Evolutionary conservation across 306 rosid species (phyloP), one percentile per base, ranked within the genome.

Genomic region (Arachis hypogaea): DNA sequence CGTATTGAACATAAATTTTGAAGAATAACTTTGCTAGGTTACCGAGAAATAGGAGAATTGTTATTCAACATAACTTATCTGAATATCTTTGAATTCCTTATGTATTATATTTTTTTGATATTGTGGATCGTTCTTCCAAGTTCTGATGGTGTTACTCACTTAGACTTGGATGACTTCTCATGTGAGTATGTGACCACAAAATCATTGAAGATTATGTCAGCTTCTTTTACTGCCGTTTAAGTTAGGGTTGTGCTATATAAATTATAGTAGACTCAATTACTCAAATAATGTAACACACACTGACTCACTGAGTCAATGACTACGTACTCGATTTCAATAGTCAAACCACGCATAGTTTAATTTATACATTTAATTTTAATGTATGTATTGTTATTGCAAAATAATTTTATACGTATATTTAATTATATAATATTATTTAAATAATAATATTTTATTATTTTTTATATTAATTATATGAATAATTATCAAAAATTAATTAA

Each of bases 161-260:
- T 73, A 59, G 81, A 71, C 74, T 81, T 59, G 8, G 57, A 56
- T 59, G 71, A 80, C 68, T 77, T 47, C 65, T 16, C 75, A 46
- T 66, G 72, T 63, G 77, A 71, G 16, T 6, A 43, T 56, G 28
- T 22, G 38, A 33, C 4, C 38, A 33, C 38, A 33, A 16, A 29
- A 2, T 44, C 5, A 16, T 59, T 65, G 38, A 11, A 56, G 14
- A 64, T 62, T 33, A 16, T 42, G 75, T 58, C 7, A 22, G 9
- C 40, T 59, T 10, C n/a, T 58, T 45, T 29, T 49, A 30, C 52
- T 11, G 42, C 43, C 7, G 50, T n/a, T 72, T 72, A 36, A 72
- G 61, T 60, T 4, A 60, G 40, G 10, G 70, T 30, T 45, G 59
- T 59, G 7, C 11, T 7, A 59, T 0, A 5, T 59, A 11, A 1